Evolutionary conservation across 1,139 yeast genomes (phyloP), one percentile per base, ranked within the genome.

Genomic region (Zygosaccharomyces pseudobailii): DNA sequence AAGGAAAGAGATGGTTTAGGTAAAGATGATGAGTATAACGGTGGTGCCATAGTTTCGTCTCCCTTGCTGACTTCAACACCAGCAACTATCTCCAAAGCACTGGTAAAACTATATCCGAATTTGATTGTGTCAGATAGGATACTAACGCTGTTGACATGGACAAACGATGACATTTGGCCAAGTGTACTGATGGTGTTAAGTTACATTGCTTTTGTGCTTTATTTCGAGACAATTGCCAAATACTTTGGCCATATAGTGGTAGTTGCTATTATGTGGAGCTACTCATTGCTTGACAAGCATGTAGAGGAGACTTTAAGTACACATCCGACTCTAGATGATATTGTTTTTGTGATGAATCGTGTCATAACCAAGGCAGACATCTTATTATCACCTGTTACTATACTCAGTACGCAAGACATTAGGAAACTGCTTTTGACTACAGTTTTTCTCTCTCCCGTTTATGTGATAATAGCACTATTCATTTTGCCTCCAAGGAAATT

Each of bases 301-400:
- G 71, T 76, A 33, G 76, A 70, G 42, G 64, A 63, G 45, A 83
- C 82, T 53, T 80, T 87, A 44, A 76, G 73, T 33, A 71, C 73
- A 42, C 81, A 82, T 54, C 95, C 97, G 4, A 87, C 96, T 0
- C 71, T 92, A 53, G 97, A 92, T 64, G 94, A 88, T 53, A 87
- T 89, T 44, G 84, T 90, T n/a, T 88, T 82, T 53, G 78, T 87
- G 7, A 75, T 92, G 62, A 81, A 92, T 3, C 76, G 84, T 33
- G 82, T 89, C 1, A 81, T 89, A 47, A 75, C 84, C 44, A 82
- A 90, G 59, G 80, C 87, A 20, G 95, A 88, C 58, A 70, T 88
- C 64, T 72, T 90, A 47, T 71, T 89, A 47, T 76, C 82, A 37
- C 97, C 98, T 13, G 72, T 90, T 43, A 82, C 92, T 1, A 78